phyloP scores from a whole-genome alignment of 139 green algal genomes.

The Chlamydomonas sp. region DNA sequence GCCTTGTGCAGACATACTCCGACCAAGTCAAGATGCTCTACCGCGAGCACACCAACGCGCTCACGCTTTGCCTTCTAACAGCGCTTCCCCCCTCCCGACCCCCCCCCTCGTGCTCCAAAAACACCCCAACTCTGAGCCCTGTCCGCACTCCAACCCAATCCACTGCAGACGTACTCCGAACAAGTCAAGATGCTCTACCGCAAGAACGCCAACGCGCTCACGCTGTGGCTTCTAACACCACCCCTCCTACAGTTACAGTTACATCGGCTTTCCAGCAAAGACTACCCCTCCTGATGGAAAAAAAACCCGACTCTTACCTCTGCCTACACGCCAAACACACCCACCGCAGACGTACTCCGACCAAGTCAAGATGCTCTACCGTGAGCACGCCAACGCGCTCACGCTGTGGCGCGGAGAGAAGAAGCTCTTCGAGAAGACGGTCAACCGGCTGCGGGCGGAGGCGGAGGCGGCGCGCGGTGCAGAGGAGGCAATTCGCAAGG shows the following conservation, averaged over 20 bases:
- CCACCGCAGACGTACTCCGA: conserved; percentile 38
- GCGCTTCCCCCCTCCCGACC: too few relatives aligned
- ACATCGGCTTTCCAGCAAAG: too few relatives aligned
- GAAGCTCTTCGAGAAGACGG: conserved; percentile 35
- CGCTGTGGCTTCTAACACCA: too few relatives aligned
- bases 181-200: too few relatives aligned
- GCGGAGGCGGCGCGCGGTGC: conserved; percentile 31
- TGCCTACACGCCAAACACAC: conserved; percentile 27
- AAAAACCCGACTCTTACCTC: conserved; percentile 11
- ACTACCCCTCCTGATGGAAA: too few relatives aligned
- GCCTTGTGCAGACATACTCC: too few relatives aligned
- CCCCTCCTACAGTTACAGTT: too few relatives aligned
- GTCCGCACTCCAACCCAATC: conserved; percentile 28
- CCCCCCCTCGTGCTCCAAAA: too few relatives aligned
- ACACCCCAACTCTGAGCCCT: conserved; percentile 5
- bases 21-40: too few relatives aligned
- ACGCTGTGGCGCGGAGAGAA: conserved; percentile 36
- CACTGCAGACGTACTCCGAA: conserved; percentile 13
- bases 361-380: conserved; percentile 50
- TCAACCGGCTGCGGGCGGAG: conserved; percentile 32
- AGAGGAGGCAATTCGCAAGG: conserved; percentile 23
- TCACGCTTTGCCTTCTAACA: too few relatives aligned
- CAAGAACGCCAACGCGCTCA: too few relatives aligned
- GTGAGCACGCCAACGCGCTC: conserved; percentile 33
- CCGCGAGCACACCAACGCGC: too few relatives aligned